A percentile compares a stretch with the other conserved stretches of the same genome.
phyloP scores from a whole-genome alignment of 116 monocot species.

The Zostera marina region DNA sequence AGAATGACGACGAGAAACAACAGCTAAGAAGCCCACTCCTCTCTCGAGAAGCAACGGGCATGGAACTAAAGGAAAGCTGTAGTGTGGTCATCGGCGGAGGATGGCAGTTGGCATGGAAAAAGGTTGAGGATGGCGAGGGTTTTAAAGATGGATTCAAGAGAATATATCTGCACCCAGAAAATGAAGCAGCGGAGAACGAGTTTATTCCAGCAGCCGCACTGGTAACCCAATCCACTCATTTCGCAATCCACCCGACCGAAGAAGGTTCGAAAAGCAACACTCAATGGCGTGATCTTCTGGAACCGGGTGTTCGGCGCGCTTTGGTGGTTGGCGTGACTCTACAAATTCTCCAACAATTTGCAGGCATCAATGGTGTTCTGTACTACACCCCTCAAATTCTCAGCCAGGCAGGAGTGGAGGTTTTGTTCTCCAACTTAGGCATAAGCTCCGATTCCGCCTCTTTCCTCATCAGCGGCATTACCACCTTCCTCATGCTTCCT shows the following conservation, averaged over 20 bases:
- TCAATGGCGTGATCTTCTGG: conserved; percentile 66
- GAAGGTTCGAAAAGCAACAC: conserved; percentile 35
- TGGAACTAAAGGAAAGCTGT: conserved; percentile 20
- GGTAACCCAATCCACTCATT: conserved; percentile 55
- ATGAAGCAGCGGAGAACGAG: conserved; percentile 16
- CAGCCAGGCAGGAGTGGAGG: conserved; percentile 77
- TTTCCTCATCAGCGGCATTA: conserved; percentile 68
- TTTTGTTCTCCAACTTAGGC: conserved; percentile 57
- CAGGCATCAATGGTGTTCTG: conserved; percentile 87
- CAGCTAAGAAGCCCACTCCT: too few species aligned
- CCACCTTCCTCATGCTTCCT: conserved; percentile 80
- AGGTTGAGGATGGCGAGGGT: conserved; percentile 37
- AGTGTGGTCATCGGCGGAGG: conserved; percentile 68
- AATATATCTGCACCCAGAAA: conserved; percentile 59
- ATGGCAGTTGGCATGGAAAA: conserved; percentile 79
- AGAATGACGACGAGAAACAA: too few species aligned
- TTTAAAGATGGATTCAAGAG: conserved; percentile 30
- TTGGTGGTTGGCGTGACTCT: conserved; percentile 51
- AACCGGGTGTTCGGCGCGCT: conserved; percentile 70
- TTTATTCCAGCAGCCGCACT: conserved; percentile 62
- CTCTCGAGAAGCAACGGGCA: too few species aligned
- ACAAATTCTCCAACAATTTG: conserved; percentile 91
- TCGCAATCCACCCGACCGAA: conserved; percentile 50
- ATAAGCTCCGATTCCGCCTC: conserved; percentile 64
- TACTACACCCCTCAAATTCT: conserved; percentile 95